Percentiles rank a stretch among this genome's conserved stretches.
These are phyloP conservation scores for Claviceps humidiphila DNA, from an alignment of 2,329 filamentous ascomycete species.

Conservation along the genomic window DNA sequence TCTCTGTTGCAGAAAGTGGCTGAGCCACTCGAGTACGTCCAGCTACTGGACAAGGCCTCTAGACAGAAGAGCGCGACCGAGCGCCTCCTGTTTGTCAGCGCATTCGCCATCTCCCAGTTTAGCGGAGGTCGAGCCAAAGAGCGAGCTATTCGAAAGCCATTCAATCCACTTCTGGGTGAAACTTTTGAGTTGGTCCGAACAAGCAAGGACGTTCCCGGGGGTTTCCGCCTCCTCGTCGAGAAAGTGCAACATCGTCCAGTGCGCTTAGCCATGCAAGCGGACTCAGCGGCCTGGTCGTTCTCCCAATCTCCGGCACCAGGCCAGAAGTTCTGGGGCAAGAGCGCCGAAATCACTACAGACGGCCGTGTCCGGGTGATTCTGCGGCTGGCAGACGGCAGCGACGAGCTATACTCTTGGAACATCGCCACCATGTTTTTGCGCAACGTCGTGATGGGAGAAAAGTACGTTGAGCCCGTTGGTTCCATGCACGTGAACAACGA, in stretches of 20 bases:
- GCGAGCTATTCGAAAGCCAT: constrained; percentile 85
- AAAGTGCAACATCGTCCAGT: constrained; percentile 92
- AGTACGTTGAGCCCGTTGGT: constrained; percentile 91
- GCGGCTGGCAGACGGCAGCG: constrained; percentile 47
- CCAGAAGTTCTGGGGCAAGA: constrained; percentile 99
- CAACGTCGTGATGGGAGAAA: constrained; percentile 95
- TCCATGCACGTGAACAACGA: constrained; percentile 81
- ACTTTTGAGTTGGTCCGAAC: constrained; percentile 86
- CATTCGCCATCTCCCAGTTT: constrained; percentile 82
- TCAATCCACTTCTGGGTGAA: constrained; percentile 93
- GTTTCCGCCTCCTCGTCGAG: constrained; percentile 85
- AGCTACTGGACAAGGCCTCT: constrained; percentile 65
- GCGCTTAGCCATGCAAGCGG: constrained; percentile 84
- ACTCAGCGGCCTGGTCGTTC: constrained; percentile 73
- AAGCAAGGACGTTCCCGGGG: constrained; percentile 56
- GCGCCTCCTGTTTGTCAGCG: constrained; percentile 70
- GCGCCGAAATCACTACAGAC: constrained; percentile 84
- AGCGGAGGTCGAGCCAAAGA: constrained; percentile 76
- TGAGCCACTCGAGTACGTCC: constrained; percentile 83
- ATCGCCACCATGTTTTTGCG: constrained; percentile 81
- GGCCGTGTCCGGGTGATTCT: constrained; percentile 71
- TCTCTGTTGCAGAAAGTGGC: constrained; percentile 80
- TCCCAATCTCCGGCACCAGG: constrained; percentile 76
- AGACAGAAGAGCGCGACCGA: constrained; percentile 47
- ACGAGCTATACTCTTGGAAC: constrained; percentile 81